Base-by-base conservation (phyloP, 495 filamentous ascomycete species). In the Neurospora cerealis region DNA sequence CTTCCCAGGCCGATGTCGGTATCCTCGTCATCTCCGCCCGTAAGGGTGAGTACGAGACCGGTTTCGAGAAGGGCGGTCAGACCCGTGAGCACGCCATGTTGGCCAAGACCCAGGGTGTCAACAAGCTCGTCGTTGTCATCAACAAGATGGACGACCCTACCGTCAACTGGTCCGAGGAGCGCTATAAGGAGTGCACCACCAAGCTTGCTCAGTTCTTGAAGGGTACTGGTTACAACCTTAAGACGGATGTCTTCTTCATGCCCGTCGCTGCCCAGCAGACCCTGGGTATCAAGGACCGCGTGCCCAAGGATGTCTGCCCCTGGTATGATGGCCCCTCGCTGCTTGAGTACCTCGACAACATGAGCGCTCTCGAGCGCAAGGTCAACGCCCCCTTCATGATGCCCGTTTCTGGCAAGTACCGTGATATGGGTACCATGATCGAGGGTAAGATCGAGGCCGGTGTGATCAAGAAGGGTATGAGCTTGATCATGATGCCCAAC, bases 101-200 rank as follows among this genome's bases (percentile, higher is more conserved):
- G 70, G 96, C 96, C 70, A 96, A 97, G 82, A 99, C 97, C n/a
- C 94, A 97, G 79, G 95, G 96, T 79, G 96, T 99, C 39, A 93
- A 93, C 85, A 97, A 97, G 82, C 88, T 99, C 24, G 85, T 98
- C 4, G 89, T 99, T 28, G 96, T 88, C 37, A 94, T 99, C 75
- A 99, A 98, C 88, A 99, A 95, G 83, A 98, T 98, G 96, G 96
- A 99, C 78, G 96, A 99, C 79, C 86, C 90, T 2, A 99, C 95
- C 5, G 96, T 99, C 71, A 89, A 97, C 77, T 99, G 96, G 96
- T 93, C 90, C 77, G 89, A 97, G 77, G 93, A 91, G 21, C 91
- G 96, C 66, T 99, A 93, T 85, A 88, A 91, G 70, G 96, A 98
- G 80, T 98, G 96, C 83, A 95, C 90, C 0, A 89, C 91, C 73